These are phyloP conservation scores for Penicillium daleae DNA, from an alignment of 495 filamentous ascomycete genomes.

Conservation along the genomic window DNA sequence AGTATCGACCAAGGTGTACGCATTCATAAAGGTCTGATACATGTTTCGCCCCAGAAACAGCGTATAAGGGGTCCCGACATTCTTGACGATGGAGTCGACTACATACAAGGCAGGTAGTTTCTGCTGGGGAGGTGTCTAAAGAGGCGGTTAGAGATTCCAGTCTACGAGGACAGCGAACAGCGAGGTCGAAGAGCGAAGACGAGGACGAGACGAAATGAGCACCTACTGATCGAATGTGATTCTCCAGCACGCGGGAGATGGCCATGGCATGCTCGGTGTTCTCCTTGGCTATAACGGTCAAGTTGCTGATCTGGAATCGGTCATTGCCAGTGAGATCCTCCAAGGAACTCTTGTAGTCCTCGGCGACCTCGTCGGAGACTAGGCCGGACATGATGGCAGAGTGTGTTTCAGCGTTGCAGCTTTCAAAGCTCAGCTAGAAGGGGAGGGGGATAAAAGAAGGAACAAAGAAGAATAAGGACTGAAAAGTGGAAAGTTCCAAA, in stretches of 20 bases:
- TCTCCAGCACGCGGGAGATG: slow-evolving; percentile 85
- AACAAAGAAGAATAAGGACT: not conserved
- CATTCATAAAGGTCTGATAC: slow-evolving; percentile 93
- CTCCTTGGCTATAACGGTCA: slow-evolving; percentile 95
- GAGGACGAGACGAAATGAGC: slow-evolving; percentile 6
- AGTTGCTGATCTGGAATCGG: slow-evolving; percentile 88
- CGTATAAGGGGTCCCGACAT: slow-evolving; percentile 96
- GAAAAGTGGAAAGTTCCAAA: not conserved
- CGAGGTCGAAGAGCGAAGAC: slow-evolving; percentile 14
- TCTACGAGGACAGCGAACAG: slow-evolving; percentile 17
- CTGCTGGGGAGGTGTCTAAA: slow-evolving; percentile 78
- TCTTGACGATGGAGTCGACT: slow-evolving; percentile 97
- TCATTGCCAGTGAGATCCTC: slow-evolving; percentile 89
- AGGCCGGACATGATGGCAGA: slow-evolving; percentile 68
- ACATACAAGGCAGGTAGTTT: slow-evolving; percentile 97
- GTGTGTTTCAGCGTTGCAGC: too few relatives aligned
- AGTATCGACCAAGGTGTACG: slow-evolving; percentile 84
- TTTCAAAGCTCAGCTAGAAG: slow-evolving; percentile 18
- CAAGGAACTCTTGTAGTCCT: slow-evolving; percentile 91
- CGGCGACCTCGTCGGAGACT: slow-evolving; percentile 85
- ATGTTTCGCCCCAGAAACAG: slow-evolving; percentile 90
- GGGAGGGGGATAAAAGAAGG: too few relatives aligned
- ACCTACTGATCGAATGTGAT: slow-evolving; percentile 93
- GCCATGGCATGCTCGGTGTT: slow-evolving; percentile 92
- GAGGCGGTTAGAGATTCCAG: slow-evolving; percentile 41